Base-by-base conservation (phyloP, 108 stramenopile species). In the Pseudonitzschia delicatissima region DNA sequence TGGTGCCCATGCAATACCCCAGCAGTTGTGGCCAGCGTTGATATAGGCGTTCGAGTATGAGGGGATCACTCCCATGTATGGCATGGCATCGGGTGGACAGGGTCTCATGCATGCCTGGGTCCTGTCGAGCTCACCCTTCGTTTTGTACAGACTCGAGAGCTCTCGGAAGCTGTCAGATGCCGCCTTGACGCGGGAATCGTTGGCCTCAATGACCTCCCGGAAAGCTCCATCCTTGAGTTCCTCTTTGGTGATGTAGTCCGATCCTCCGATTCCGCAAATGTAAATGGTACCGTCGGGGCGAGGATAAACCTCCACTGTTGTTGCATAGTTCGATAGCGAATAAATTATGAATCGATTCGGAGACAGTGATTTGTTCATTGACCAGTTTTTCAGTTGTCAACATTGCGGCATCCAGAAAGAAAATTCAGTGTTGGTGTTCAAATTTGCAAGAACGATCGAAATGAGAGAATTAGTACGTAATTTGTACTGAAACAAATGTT, bases 1-100 rank as follows among this genome's bases (percentile, higher is more conserved):
- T 2, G 96, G 98, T 8, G 96, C 96, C 96, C 96, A 97, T 0
- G 96, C 87, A 48, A 98, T 98, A 25, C 57, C 73, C 98, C 98
- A 98, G 70, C 96, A 97, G 66, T 98, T 98, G 68, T 97, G 96
- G 20, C 94, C 98, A 5, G 94, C 90, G 79, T 92, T 92, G 37
- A 97, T 87, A 73, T 86, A 96, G 4, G 92, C 96, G 12, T 92
- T 90, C 25, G 39, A 49, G 51, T 73, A 86, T 18, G 90, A 93
- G 0, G 95, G 92, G 0, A 98, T 76, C 2, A 25, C 61, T 25
- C 96, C 96, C 90, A 97, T 95, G 73, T 96, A 91, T 4, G 98
- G 98, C 31, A 85, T 47, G 5, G 93, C 96, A 68, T 98, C 98
- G 2, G 92, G 87, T 0, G 87, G 84, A 67, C 90, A 91, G 4